phyloP scores from a whole-genome alignment of 2,329 filamentous ascomycete genomes.

The Colletotrichum somersetense region DNA sequence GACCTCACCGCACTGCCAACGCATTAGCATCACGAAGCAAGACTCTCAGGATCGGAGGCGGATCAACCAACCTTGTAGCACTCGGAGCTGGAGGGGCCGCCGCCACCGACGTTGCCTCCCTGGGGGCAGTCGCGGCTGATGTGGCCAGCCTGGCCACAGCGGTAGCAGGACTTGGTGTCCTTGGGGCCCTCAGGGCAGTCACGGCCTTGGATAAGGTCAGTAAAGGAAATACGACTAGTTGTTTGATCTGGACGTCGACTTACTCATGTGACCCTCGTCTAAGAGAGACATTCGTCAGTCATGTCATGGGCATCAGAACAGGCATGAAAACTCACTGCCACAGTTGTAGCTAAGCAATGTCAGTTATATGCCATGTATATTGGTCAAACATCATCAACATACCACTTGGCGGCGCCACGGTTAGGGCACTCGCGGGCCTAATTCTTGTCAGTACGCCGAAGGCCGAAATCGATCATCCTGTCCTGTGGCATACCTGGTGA shows the following conservation, averaged over 20 bases:
- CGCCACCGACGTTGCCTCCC: conserved; percentile 61
- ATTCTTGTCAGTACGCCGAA: conserved; percentile 46
- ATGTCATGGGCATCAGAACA: conserved; percentile 27
- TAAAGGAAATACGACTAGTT: conserved; percentile 30
- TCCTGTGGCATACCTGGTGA: conserved; percentile 44
- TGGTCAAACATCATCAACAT: conserved; percentile 52
- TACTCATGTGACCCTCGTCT: conserved; percentile 83
- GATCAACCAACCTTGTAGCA: conserved; percentile 82
- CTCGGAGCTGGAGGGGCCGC: conserved; percentile 68
- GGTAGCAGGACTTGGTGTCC: conserved; percentile 84
- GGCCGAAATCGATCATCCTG: background rate
- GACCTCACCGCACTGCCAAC: conserved; percentile 82
- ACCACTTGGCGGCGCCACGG: conserved; percentile 87
- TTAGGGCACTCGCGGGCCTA: conserved; percentile 89
- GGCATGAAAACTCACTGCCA: conserved; percentile 69
- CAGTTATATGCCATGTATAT: conserved; percentile 41
- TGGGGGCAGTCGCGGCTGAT: conserved; percentile 85
- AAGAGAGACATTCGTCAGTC: conserved; percentile 45
- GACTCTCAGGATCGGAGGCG: background rate
- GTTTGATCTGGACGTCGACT: conserved; percentile 51
- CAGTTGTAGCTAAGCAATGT: conserved; percentile 80
- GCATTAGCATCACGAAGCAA: conserved; percentile 19
- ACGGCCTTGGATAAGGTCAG: conserved; percentile 70
- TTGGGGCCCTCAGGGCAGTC: conserved; percentile 92
- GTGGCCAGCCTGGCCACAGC: conserved; percentile 87